Evolutionary conservation across 169 alveolate genomes (phyloP), one percentile per base, ranked within the genome.

Genomic region (Plasmodium adleri): DNA sequence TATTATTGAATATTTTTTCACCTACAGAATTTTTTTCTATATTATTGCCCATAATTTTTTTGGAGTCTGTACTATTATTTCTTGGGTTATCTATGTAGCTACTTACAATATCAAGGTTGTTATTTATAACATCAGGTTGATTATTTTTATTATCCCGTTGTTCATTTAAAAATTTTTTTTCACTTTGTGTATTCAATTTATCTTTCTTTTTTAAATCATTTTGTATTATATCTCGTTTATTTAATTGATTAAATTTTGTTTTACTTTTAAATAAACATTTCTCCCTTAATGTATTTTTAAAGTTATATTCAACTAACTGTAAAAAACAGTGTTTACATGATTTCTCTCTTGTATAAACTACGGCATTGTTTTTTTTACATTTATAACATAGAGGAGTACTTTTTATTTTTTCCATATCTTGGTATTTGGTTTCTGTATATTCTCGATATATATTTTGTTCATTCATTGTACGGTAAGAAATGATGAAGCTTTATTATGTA

Each of bases 211-310:
- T 76, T 54, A 15, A 59, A 24, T 80, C 26, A 9, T 67, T 20
- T 43, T 52, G 22, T 13, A 12, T n/a, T 13, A 60, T 10, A 4
- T 39, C 26, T 64, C 17, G 32, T n/a, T 26, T 13, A 62, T 28
- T 43, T 20, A 24, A 28, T 64, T 28, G 24, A 78, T 63, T 50
- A n/a, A 64, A n/a, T n/a, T 26, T 32, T 52, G 26, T 58, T 72
- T 83, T 83, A 70, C 50, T 83, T 83, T 83, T 83, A 83, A 83
- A 83, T 32, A 83, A 70, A 26, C 91, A 83, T 63, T 83, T 83
- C 68, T 83, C 91, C 43, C 91, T 83, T 56, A 83, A 83, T 17
- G 91, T 83, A 71, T 83, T 83, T 72, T 83, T 83, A 83, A 83
- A 83, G 56, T 72, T 83, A 83, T 83, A 83, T 58, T 83, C 91